These are phyloP conservation scores for Phycomyces nitens DNA, from an alignment of 192 early-diverging fungal genomes.

Conservation along the genomic window DNA sequence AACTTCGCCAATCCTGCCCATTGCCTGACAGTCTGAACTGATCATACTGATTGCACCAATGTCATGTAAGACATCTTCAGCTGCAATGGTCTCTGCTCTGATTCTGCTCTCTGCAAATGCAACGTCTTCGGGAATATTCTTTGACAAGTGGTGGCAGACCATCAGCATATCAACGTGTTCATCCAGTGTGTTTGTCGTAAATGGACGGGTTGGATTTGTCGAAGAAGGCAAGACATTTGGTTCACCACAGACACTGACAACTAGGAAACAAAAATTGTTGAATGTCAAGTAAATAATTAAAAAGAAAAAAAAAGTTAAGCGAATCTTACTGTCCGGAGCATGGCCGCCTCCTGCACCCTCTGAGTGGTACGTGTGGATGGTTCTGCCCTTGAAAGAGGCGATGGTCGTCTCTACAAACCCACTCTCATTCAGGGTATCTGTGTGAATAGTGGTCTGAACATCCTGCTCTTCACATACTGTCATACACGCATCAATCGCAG, in stretches of 20 bases:
- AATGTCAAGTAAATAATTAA: too few relatives aligned
- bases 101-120: conserved; percentile 96
- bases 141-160: conserved; percentile 96
- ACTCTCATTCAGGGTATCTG: conserved; percentile 95
- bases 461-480: conserved; percentile 83
- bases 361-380: conserved; percentile 95
- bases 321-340: conserved; percentile 75
- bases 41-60: conserved; percentile 93
- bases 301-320: not conserved
- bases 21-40: conserved; percentile 91
- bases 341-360: conserved; percentile 97
- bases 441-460: conserved; percentile 88
- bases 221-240: conserved; percentile 89
- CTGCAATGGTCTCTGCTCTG: conserved; percentile 94
- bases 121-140: conserved; percentile 92
- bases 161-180: conserved; percentile 99
- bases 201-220: conserved; percentile 94
- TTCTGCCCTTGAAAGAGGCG: conserved; percentile 83
- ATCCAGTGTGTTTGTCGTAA: conserved; percentile 91
- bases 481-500: conserved; percentile 89
- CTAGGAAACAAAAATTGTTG: conserved; percentile 10
- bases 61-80: conserved; percentile 95
- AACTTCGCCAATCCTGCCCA: conserved; percentile 97
- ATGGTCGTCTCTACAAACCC: conserved; percentile 93
- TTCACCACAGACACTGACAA: conserved; percentile 72